Evolutionary conservation across 352 stramenopile genomes (phyloP).

Genomic region (Peronospora tabacina): DNA sequence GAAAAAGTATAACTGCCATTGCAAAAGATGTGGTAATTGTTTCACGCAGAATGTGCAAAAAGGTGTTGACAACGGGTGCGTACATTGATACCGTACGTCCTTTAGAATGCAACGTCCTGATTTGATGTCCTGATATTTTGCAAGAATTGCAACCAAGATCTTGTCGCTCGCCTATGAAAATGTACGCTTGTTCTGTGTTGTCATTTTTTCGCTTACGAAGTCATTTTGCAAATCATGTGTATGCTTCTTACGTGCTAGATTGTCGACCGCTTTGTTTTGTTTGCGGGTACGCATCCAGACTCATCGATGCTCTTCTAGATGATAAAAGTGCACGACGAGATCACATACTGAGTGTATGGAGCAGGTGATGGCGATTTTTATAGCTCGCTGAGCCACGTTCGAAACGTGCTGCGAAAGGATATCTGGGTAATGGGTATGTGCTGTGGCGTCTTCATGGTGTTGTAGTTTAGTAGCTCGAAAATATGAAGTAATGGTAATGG

Average conservation of each 20-base stretch:
- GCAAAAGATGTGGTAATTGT: slow-evolving; percentile 43
- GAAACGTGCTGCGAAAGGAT: slow-evolving; percentile 78
- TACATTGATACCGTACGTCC: not conserved
- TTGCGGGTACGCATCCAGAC: slow-evolving; percentile 42
- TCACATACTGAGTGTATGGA: slow-evolving; percentile 5
- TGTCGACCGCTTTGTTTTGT: slow-evolving; percentile 74
- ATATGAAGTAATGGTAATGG: not conserved
- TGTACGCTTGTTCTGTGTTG: slow-evolving; percentile 24
- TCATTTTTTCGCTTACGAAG: slow-evolving; percentile 1
- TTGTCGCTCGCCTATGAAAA: slow-evolving; percentile 80
- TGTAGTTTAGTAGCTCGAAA: not conserved
- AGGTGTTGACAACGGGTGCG: slow-evolving; percentile 83
- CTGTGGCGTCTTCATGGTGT: not conserved
- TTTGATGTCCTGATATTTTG: not conserved
- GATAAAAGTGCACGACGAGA: not conserved
- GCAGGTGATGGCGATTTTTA: slow-evolving; percentile 83
- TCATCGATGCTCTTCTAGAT: not conserved
- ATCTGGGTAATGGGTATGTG: slow-evolving; percentile 76
- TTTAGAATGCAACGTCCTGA: not conserved
- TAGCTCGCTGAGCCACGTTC: slow-evolving; percentile 71
- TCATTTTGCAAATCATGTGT: slow-evolving; percentile 3
- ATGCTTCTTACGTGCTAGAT: slow-evolving; percentile 36
- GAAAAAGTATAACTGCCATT: slow-evolving; percentile 78
- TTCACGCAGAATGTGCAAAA: slow-evolving; percentile 82
- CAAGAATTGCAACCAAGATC: slow-evolving; percentile 82